Evolutionary conservation across 331 rosid species (phyloP), one percentile per base, ranked within the genome.

Genomic region (Phaseolus coccineus): DNA sequence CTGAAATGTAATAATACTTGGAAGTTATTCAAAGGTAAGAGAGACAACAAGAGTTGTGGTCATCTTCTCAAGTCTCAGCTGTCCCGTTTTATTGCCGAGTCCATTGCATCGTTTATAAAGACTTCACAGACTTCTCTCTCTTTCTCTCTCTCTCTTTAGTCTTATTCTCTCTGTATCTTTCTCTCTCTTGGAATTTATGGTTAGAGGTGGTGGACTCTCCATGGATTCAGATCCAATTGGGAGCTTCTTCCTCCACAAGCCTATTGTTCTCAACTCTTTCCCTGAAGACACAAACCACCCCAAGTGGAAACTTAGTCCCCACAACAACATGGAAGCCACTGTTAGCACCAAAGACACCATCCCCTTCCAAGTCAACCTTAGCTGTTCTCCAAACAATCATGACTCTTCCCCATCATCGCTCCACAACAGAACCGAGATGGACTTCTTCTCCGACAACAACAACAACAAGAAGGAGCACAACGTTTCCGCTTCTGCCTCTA

Each of bases 141-240:
- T 52, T 55, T 79, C 74, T 81, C 76, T 77, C 57, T 58, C 62
- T 74, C 15, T 46, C 51, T 46, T 3, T 3, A 46, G 51, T 46
- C 51, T 46, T 12, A 46, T 46, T 46, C 51, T 64, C 70, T 33
- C 27, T 64, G 47, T 33, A 5, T 81, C 47, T 72, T 57, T 68
- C 77, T 42, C 63, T 31, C 8, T 27, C 39, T 63, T 52, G 61
- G 65, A 71, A 82, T 87, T 85, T 77, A 92, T 95, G 90, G 94
- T 82, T 89, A 85, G 86, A 84, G 87, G 77, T 86, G 91, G 87
- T 89, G 94, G 91, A 90, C 93, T 90, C 84, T 72, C 91, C 87
- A 91, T 92, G 91, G 92, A 87, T 92, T 86, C 92, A 86, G 97
- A 91, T 92, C 97, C 91, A 81, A 31, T 70, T 62, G 76, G 72